Base-by-base conservation (phyloP, 1,284 basidiomycete genomes). In the Flammula alnicola region DNA sequence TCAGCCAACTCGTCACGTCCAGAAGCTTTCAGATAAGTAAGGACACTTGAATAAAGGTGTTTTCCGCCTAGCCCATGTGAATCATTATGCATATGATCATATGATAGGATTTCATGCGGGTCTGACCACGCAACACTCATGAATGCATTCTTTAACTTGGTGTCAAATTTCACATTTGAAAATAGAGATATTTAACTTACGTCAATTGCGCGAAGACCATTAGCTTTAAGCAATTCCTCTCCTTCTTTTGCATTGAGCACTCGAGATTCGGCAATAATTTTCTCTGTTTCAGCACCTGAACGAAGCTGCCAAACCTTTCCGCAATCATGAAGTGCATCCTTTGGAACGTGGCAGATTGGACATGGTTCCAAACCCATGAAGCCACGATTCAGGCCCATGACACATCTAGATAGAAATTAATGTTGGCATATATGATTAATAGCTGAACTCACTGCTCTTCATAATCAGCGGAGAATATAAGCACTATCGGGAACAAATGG, bases 11-110 rank as follows among this genome's bases (percentile, higher is more conserved):
- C n/a, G n/a, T n/a, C n/a, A n/a, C n/a, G n/a, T n/a, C n/a, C n/a
- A n/a, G n/a, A n/a, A n/a, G n/a, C n/a, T n/a, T n/a, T n/a, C n/a
- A n/a, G n/a, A n/a, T n/a, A n/a, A n/a, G n/a, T n/a, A n/a, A n/a
- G n/a, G n/a, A n/a, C n/a, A n/a, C n/a, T n/a, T n/a, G n/a, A n/a
- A n/a, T n/a, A 64, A 0, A 71, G 32, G 51, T 71, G 69, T 33
- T 69, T 53, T 16, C 54, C 57, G 35, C 60, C 70, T 0, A 71
- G 54, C 6, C 72, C 73, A 44, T 52, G 39, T 31, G 65, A 51
- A 52, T 69, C 55, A 5, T 61, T 56, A 56, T 75, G 74, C 2
- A 75, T 57, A 1, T 61, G 45, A 51, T 76, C 73, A 47, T 63
- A 75, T 0, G 65, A 70, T 1, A 68, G 31, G 10, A 65, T 63